phyloP scores from a whole-genome alignment of 2,329 filamentous ascomycete genomes.

The Passalora sequoiae region DNA sequence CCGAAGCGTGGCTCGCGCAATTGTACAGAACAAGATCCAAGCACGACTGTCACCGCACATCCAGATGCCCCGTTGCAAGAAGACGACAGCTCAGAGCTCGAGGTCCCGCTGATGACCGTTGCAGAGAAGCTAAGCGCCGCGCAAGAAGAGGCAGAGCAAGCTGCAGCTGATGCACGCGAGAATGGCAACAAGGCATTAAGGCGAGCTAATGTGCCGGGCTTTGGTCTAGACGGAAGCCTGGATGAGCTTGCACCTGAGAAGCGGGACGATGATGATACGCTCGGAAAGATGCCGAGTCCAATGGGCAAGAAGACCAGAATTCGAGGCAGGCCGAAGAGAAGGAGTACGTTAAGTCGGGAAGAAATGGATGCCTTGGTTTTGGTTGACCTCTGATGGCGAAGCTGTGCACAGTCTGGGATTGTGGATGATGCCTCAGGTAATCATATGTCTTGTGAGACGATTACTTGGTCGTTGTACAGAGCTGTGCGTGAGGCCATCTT shows the following conservation, averaged over 20 bases:
- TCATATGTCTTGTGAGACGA: no score
- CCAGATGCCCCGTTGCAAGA: constrained; percentile 25
- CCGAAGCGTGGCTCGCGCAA: constrained; percentile 6
- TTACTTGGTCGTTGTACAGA: no score
- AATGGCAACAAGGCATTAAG: constrained; percentile 10
- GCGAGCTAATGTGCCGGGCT: constrained; percentile 5
- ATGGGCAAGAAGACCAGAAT: constrained; percentile 44
- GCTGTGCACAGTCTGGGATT: background rate
- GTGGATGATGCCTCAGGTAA: constrained; percentile 2
- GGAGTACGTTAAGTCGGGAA: constrained; percentile 70
- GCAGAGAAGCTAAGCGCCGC: constrained; percentile 45
- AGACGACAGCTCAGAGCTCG: constrained; percentile 31
- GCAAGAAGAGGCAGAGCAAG: constrained; percentile 42
- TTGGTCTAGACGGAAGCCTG: constrained; percentile 21
- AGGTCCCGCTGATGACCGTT: constrained; percentile 35
- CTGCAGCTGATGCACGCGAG: constrained; percentile 28
- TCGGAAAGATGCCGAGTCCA: constrained; percentile 40
- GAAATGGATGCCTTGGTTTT: constrained; percentile 60
- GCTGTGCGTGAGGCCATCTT: background rate
- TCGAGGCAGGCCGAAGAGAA: constrained; percentile 55
- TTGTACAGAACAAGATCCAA: constrained; percentile 4
- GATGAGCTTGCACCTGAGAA: constrained; percentile 21
- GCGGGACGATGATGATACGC: constrained; percentile 23
- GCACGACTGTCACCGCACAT: constrained; percentile 3
- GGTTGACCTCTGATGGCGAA: constrained; percentile 8